Evolutionary conservation across 768 basidiomycete genomes (phyloP).

Genomic region (Lentinula raphanica): DNA sequence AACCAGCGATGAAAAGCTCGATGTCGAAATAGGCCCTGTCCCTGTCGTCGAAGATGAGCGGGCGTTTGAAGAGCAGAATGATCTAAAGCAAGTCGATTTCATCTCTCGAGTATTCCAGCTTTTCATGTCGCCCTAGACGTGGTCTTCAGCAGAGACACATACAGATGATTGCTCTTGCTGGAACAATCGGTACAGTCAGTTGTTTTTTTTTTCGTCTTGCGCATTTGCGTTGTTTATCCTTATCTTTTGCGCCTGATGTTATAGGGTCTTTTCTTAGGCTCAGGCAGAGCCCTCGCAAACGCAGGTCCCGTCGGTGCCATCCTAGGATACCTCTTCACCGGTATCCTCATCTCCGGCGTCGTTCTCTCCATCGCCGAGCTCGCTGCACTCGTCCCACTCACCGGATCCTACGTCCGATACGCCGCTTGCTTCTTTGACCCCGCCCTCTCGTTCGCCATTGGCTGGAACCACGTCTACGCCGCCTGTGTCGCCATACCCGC

Average conservation of each 20-base stretch:
- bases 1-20: not conserved
- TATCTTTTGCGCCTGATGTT: not conserved
- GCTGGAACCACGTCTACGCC: conserved; percentile 44
- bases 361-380: conserved; percentile 35
- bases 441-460: conserved; percentile 38
- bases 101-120: not conserved
- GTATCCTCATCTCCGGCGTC: conserved; percentile 28
- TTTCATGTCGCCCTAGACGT: not conserved
- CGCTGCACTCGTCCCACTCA: conserved; percentile 19
- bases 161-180: conserved; percentile 8
- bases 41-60: not conserved
- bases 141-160: conserved; percentile 8
- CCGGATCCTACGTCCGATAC: conserved; percentile 50
- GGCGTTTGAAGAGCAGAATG: not conserved
- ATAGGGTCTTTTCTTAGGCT: conserved; percentile 48
- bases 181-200: conserved; percentile 7
- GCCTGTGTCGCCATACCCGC: conserved; percentile 38
- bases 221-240: not conserved
- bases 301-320: conserved; percentile 52
- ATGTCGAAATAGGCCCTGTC: not conserved
- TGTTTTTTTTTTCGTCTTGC: not conserved
- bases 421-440: conserved; percentile 50
- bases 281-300: conserved; percentile 40
- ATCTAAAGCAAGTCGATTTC: not conserved
- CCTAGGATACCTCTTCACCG: conserved; percentile 41